Evolutionary conservation across 352 stramenopile species (phyloP), one percentile per base, ranked within the genome.

Genomic region (Globisporangium recalcitrans): DNA sequence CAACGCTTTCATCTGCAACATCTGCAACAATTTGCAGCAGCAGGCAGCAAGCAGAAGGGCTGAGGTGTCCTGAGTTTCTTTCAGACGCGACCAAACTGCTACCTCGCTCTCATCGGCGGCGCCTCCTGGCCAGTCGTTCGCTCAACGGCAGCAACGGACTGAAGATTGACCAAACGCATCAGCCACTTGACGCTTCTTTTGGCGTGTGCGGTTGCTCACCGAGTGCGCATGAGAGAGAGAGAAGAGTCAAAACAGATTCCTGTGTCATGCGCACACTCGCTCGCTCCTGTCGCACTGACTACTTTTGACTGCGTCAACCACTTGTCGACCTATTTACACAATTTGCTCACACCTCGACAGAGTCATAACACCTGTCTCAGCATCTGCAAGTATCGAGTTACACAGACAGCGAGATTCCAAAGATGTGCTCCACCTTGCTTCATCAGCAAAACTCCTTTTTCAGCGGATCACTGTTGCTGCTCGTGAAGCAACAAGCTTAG

Each of bases 221-320:
- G 38, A 46, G 38, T 46, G 38, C 38, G 26, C 26, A 14, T 16
- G 24, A 14, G 11, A 13, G 48, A 36, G 14, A 22, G 38, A 36
- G 31, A 52, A 1, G 44, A 52, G 48, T 11, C 49, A 56, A 40
- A 56, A 56, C 49, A 56, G 49, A 53, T 53, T 53, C 22, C 38
- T 7, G 16, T 14, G 11, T 16, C 22, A 46, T 53, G 47, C 14
- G 47, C 22, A 48, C 38, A 11, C 11, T 46, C 16, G 24, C 14
- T 4, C 13, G n/a, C n/a, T n/a, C 21, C 22, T 32, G 47, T 53
- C 47, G 47, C 47, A 34, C 44, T 27, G n/a, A 51, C 44, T 21
- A 51, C 42, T 16, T 21, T 46, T 46, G 16, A 16, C 38, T 46
- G 14, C 38, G 16, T 46, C 38, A 46, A 22, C 16, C 5, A 8